A percentile compares a stretch with the other conserved stretches of the same genome.
Evolutionary conservation across 192 early-diverging fungal species (phyloP).

Genomic region (Coemansia interrupta): DNA sequence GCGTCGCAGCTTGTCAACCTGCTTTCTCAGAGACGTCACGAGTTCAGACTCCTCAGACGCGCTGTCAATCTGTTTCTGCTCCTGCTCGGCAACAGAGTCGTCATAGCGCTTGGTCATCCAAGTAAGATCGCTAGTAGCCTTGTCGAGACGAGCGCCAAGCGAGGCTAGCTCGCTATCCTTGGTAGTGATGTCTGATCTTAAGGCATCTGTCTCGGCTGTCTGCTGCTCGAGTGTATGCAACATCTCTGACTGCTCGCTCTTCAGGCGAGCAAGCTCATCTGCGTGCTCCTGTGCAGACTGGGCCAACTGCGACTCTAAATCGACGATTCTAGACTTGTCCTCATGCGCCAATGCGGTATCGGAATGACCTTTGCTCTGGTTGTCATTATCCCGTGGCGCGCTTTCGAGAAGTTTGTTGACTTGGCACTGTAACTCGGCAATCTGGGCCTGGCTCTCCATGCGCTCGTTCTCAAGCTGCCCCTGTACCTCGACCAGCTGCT

Average conservation of each 20-base stretch:
- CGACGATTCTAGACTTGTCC: constrained; percentile 1
- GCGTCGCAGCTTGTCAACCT: constrained; percentile 26
- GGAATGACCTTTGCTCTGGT: constrained; percentile 4
- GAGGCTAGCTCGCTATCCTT: constrained; percentile 6
- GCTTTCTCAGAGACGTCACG: constrained; percentile 9
- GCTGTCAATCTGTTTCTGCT: constrained; percentile 12
- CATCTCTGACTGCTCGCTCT: constrained; percentile 6
- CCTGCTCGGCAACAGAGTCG: constrained; percentile 18
- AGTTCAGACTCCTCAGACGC: constrained; percentile 15
- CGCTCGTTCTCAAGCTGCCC: constrained; percentile 41
- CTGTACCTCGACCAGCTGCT: constrained; percentile 27
- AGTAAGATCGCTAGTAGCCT: constrained; percentile 12
- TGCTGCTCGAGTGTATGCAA: constrained; percentile 4
- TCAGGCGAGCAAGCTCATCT: constrained; percentile 4
- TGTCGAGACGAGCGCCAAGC: constrained; percentile 20
- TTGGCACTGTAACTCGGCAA: constrained; percentile 25
- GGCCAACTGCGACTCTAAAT: constrained; percentile 14
- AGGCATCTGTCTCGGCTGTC: background rate
- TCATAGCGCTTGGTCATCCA: constrained; percentile 17
- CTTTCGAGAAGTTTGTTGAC: constrained; percentile 11
- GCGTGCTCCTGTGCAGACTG: constrained; percentile 2
- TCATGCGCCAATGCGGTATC: background rate
- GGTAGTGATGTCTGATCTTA: constrained; percentile 2
- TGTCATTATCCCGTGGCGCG: constrained; percentile 2
- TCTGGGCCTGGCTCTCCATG: constrained; percentile 16